Conservation (phyloP, 2,329 filamentous ascomycete genomes). For the Rugonectria rugulosa region DNA sequence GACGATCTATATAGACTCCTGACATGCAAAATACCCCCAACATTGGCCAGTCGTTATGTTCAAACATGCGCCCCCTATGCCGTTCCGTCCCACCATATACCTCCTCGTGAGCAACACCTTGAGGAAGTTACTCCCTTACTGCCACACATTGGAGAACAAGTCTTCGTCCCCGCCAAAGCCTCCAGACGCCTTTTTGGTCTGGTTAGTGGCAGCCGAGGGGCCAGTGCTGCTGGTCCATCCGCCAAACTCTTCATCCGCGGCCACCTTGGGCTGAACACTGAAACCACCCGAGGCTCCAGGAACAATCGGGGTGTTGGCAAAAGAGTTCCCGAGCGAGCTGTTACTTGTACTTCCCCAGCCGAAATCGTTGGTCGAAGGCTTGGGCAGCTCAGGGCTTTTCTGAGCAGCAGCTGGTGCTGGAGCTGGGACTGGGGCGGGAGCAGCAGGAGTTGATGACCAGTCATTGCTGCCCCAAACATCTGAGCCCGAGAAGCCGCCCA, state of each 20-base stretch:
- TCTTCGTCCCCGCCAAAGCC: conserved; percentile 78
- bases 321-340: too few relatives aligned
- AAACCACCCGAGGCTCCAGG: conserved; percentile 72
- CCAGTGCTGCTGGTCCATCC: conserved; percentile 83
- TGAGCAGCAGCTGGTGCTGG: conserved; percentile 55
- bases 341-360: conserved; percentile 60
- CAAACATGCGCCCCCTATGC: conserved; percentile 16
- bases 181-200: conserved; percentile 61
- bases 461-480: conserved; percentile 90
- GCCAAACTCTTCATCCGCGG: conserved; percentile 93
- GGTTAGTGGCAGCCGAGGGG: conserved; percentile 49
- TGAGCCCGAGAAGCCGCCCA: conserved; percentile 56
- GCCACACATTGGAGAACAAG: conserved; percentile 95
- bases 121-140: conserved; percentile 59
- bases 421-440: conserved; percentile 52
- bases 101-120: conserved; percentile 17
- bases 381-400: conserved; percentile 65
- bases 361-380: conserved; percentile 65
- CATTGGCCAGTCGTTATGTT: conserved; percentile 41
- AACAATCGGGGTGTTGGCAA: conserved; percentile 67
- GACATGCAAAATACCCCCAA: conserved; percentile 46
- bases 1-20: conserved; percentile 42
- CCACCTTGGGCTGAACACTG: conserved; percentile 71
- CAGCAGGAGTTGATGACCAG: conserved; percentile 75
- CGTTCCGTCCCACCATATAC: not conserved